A percentile compares a stretch with the other conserved stretches of the same genome.
Evolutionary conservation across 257 asterid genomes (phyloP).

Genomic region (Datura wrightii): DNA sequence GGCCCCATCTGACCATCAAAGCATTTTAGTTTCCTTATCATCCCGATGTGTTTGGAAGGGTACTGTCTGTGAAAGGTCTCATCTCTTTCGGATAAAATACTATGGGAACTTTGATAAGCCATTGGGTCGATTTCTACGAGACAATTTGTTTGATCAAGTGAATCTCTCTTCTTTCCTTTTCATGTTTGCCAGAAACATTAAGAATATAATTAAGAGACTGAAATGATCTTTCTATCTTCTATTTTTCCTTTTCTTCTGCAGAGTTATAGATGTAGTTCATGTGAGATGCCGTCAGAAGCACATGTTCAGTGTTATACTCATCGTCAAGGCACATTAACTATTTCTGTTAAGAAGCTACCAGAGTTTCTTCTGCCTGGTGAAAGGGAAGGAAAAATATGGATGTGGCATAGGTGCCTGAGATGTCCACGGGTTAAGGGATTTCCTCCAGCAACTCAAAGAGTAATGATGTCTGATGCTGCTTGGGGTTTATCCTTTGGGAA

Average conservation of each 20-base stretch:
- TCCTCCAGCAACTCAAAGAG: conserved; percentile 93
- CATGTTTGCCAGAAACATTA: neutral
- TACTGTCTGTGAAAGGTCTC: conserved; percentile 92
- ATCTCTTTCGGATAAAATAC: conserved; percentile 85
- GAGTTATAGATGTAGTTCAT: conserved; percentile 77
- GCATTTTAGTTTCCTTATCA: conserved; percentile 89
- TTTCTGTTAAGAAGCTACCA: conserved; percentile 87
- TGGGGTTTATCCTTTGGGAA: conserved; percentile 98
- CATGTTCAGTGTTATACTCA: conserved; percentile 97
- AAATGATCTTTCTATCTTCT: conserved; percentile 4
- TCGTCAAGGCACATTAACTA: conserved; percentile 92
- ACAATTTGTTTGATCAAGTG: conserved; percentile 94
- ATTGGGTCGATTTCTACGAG: conserved; percentile 88
- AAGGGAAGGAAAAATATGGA: conserved; percentile 92
- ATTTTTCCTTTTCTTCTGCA: conserved; percentile 44
- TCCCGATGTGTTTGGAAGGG: conserved; percentile 97
- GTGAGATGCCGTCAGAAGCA: conserved; percentile 95
- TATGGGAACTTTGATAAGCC: conserved; percentile 92
- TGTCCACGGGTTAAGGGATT: conserved; percentile 86
- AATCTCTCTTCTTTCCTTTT: conserved; percentile 38
- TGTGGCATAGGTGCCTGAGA: conserved; percentile 98
- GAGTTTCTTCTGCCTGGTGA: conserved; percentile 80
- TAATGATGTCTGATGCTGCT: conserved; percentile 99
- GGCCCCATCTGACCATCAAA: conserved; percentile 86
- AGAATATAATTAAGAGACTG: conserved; percentile 2